These are phyloP conservation scores for Meyerozyma guilliermondii DNA, from an alignment of 1,139 yeast genomes.

Conservation along the genomic window DNA sequence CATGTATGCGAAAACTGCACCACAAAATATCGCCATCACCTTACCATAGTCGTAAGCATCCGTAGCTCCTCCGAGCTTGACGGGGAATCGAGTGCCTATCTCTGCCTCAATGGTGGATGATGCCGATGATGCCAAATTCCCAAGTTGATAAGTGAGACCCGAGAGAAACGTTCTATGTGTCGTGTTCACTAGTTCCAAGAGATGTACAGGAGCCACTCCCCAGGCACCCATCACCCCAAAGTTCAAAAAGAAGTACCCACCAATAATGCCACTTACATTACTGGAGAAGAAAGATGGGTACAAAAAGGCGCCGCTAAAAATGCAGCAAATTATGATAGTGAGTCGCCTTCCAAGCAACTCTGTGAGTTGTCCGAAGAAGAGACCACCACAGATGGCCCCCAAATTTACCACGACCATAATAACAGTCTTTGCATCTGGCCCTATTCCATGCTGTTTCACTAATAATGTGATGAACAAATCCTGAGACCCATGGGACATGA, in stretches of 20 bases:
- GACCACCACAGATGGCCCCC: constrained; percentile 50
- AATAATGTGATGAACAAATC: constrained; percentile 49
- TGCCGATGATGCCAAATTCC: constrained; percentile 34
- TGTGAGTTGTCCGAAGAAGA: constrained; percentile 39
- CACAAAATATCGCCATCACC: constrained; percentile 37
- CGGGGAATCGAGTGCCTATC: constrained; percentile 27
- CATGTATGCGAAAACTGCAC: constrained; percentile 29
- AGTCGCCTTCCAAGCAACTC: constrained; percentile 46
- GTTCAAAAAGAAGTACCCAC: constrained; percentile 20
- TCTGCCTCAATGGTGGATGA: constrained; percentile 33
- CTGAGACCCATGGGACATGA: constrained; percentile 52
- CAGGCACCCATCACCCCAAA: constrained; percentile 34
- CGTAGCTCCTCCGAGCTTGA: constrained; percentile 9
- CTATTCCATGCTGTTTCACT: constrained; percentile 30
- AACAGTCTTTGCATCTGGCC: constrained; percentile 34
- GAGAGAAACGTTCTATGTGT: constrained; percentile 31
- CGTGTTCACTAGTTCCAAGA: constrained; percentile 33
- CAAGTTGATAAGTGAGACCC: constrained; percentile 37
- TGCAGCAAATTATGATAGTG: constrained; percentile 29
- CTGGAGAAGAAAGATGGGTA: constrained; percentile 27
- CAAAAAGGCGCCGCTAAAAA: constrained; percentile 28
- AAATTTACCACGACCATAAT: constrained; percentile 43
- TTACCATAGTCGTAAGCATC: constrained; percentile 28
- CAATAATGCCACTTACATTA: constrained; percentile 16
- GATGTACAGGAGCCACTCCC: constrained; percentile 35